Evolutionary conservation across 1,284 basidiomycete species (phyloP), one percentile per base, ranked within the genome.

Genomic region (Schizophyllum amplum): DNA sequence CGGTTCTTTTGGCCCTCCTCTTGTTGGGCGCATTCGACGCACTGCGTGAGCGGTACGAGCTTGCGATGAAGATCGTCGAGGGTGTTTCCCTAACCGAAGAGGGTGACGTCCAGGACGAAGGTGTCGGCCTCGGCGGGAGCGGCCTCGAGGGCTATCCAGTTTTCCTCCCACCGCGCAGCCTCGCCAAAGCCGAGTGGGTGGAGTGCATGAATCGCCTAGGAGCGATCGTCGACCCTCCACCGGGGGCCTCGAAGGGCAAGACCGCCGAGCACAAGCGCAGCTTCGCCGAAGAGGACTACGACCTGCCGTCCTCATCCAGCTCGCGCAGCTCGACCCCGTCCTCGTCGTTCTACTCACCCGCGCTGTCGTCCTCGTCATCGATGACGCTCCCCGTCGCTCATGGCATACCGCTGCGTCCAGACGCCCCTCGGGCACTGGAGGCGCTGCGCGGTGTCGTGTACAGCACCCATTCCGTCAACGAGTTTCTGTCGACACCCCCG

Each of bases 111-210:
- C 11, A 17, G 7, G 33, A 42, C 33, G 33, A 42, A 17, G 33
- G 33, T 17, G 33, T 42, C 17, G 33, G 33, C 33, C 33, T 42
- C 33, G 33, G 33, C 33, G 33, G 33, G 17, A 42, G 33, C 59
- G 85, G 86, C 1, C 75, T 92, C 27, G 90, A 92, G 66, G 90
- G 87, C 0, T 92, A 90, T 68, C 90, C 90, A 11, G 77, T 93
- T 42, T 93, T 93, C 69, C 73, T 90, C 0, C 87, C 88, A 5
- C 87, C 90, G 9, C 76, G 90, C 25, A 90, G 87, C 15, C 89
- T 92, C 84, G 83, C 86, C 0, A 90, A 92, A 65, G 88, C 89
- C 9, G 90, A 92, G 69, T 92, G 91, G 63, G 71, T 89, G 56
- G 90, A 92, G 67, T 75, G 88, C 7, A 74, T 92, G 56, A 89